Base-by-base conservation (phyloP, 176 grass and related monocot species). In the Secale cereale region DNA sequence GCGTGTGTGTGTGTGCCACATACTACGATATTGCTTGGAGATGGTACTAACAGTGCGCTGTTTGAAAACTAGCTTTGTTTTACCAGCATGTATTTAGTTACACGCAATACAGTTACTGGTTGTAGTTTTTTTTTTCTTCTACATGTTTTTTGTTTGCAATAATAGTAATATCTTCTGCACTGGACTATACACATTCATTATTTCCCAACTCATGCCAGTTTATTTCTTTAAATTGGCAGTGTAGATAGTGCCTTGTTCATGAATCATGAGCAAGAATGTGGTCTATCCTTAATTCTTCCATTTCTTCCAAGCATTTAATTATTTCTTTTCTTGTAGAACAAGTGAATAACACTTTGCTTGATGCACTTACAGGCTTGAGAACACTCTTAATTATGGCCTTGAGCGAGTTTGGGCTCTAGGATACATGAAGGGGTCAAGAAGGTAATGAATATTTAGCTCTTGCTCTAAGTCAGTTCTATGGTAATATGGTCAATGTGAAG, bases 351-450 rank as follows among this genome's bases (percentile, higher is more conserved):
- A 63, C 17, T 66, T 62, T 76, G 40, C 15, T 73, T 72, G 28
- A 73, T 84, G 33, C 70, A 88, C 65, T 85, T 86, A 36, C 85
- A 98, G 97, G 88, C 92, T 98, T 79, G 97, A 98, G 78, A 98
- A 98, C 86, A 95, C 97, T 26, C 87, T 98, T 76, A 98, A 98
- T 82, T 98, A 98, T 80, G 93, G 91, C 41, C 93, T 94, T 87
- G 97, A 98, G 78, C 90, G 97, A 82, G 93, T 98, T 87, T 98
- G 97, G 97, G 97, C 97, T 77, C 78, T 98, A 59, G 97, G 97
- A 77, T 98, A 94, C 79, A 90, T 95, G 83, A 98, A 95, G 79
- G 93, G 91, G 35, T 98, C 97, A 59, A 92, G 93, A 87, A 95
- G 97, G 97, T 98, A 92, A 39, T 70, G 70, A 33, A 36, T 13